Percentiles rank a stretch among this genome's conserved stretches.
phyloP scores from a whole-genome alignment of 2,329 filamentous ascomycete genomes.

The Tricladium varicosporioides region DNA sequence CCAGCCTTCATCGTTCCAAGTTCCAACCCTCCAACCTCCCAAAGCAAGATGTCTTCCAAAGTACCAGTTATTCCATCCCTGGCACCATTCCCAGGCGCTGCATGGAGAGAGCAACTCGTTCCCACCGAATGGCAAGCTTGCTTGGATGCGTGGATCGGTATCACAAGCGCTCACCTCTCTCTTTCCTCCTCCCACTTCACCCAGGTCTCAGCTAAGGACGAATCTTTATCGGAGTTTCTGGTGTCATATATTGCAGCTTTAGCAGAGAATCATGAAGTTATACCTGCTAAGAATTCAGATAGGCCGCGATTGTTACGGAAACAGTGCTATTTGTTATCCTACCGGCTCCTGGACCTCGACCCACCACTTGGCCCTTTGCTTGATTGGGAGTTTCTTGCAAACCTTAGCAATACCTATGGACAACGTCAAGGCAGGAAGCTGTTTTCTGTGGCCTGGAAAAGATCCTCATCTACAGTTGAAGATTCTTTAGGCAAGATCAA shows the following conservation, averaged over 20 bases:
- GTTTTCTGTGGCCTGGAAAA: constrained; percentile 49
- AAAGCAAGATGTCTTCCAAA: constrained; percentile 36
- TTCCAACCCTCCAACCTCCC: not conserved
- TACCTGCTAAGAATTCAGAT: constrained; percentile 1
- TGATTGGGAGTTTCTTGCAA: constrained; percentile 66
- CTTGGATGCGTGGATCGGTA: constrained; percentile 71
- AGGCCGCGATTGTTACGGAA: constrained; percentile 55
- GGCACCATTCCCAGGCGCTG: constrained; percentile 71
- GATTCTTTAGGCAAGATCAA: constrained; percentile 58
- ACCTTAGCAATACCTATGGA: constrained; percentile 65
- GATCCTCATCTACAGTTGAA: constrained; percentile 49
- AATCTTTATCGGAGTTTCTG: constrained; percentile 63
- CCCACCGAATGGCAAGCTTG: constrained; percentile 74
- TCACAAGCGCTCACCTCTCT: constrained; percentile 64
- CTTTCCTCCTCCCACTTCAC: constrained; percentile 56
- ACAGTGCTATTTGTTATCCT: constrained; percentile 61
- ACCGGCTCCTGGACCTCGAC: constrained; percentile 50
- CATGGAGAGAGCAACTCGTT: constrained; percentile 64
- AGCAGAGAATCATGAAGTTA: constrained; percentile 33
- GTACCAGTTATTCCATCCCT: constrained; percentile 60
- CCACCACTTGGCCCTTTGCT: constrained; percentile 49
- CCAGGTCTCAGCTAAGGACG: constrained; percentile 49
- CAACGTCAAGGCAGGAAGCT: constrained; percentile 58
- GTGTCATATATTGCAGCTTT: constrained; percentile 61
- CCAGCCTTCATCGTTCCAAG: not conserved